Percentiles rank a stretch among this genome's conserved stretches.
These are phyloP conservation scores for Picochlorum sp. DNA, from an alignment of 139 green algal species.

Conservation along the genomic window DNA sequence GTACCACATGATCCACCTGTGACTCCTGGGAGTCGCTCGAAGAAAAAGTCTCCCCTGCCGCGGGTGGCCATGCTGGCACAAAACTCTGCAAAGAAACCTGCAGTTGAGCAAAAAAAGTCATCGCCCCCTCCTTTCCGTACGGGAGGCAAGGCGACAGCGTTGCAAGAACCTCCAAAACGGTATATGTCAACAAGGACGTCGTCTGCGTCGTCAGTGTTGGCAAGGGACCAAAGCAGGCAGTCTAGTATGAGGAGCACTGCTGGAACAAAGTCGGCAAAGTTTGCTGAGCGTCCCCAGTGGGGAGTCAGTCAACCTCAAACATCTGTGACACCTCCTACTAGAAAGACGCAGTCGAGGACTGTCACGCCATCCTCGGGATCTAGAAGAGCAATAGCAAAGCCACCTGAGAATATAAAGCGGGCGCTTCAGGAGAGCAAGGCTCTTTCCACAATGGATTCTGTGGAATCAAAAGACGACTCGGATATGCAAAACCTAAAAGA, in stretches of 20 bases:
- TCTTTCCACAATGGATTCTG: neutral
- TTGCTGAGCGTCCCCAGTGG: neutral
- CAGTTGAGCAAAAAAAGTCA: neutral
- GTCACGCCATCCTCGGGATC: too few species aligned
- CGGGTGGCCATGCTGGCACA: slow-evolving; percentile 24
- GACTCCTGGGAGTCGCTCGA: neutral
- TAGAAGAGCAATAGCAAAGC: neutral
- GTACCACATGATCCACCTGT: neutral
- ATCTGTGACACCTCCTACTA: neutral
- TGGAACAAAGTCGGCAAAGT: neutral
- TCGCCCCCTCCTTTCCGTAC: neutral
- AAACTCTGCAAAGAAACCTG: neutral
- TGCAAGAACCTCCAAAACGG: neutral
- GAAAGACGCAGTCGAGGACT: neutral
- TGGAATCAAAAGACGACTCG: neutral
- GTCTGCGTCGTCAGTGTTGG: neutral
- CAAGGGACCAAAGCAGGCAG: neutral
- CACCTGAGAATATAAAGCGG: neutral
- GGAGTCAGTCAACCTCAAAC: neutral
- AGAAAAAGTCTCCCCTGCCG: slow-evolving; percentile 2
- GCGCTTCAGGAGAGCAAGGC: neutral
- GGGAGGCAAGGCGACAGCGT: neutral
- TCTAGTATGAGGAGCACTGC: neutral
- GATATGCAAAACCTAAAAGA: neutral
- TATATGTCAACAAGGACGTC: too few species aligned